These are phyloP conservation scores for Globisporangium spiculum DNA, from an alignment of 352 stramenopile species.

Conservation along the genomic window DNA sequence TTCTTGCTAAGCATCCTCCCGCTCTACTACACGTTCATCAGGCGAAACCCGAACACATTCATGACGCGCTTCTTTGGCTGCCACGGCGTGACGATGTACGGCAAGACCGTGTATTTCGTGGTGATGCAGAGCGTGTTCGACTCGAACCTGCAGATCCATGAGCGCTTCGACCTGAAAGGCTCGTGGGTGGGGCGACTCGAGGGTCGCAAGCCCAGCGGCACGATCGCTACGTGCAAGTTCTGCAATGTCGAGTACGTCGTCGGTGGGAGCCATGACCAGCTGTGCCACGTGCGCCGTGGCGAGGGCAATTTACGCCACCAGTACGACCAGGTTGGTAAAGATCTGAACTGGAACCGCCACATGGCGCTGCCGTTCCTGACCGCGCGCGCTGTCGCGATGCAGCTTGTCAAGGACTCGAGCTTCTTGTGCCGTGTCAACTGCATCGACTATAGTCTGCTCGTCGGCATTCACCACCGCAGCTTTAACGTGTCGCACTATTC, in stretches of 20 bases:
- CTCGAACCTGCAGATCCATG: slow-evolving; percentile 74
- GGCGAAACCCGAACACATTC: slow-evolving; percentile 67
- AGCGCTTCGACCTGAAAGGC: slow-evolving; percentile 82
- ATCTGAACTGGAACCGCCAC: slow-evolving; percentile 84
- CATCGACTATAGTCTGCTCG: slow-evolving; percentile 95
- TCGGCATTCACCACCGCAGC: slow-evolving; percentile 91
- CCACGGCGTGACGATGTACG: slow-evolving; percentile 82
- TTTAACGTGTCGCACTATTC: slow-evolving; percentile 78
- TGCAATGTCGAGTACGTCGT: slow-evolving; percentile 66
- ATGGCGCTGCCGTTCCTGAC: slow-evolving; percentile 62
- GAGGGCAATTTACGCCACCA: slow-evolving; percentile 71
- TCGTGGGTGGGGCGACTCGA: slow-evolving; percentile 82
- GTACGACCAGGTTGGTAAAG: slow-evolving; percentile 81
- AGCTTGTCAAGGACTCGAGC: slow-evolving; percentile 84
- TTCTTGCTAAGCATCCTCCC: slow-evolving; percentile 74
- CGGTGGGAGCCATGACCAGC: slow-evolving; percentile 64
- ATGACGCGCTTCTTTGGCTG: slow-evolving; percentile 81
- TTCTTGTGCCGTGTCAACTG: slow-evolving; percentile 92
- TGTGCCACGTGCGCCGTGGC: slow-evolving; percentile 54
- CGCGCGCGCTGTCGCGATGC: slow-evolving; percentile 52
- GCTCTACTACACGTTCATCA: slow-evolving; percentile 68
- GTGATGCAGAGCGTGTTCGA: slow-evolving; percentile 86
- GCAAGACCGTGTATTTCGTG: slow-evolving; percentile 83
- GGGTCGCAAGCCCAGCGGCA: slow-evolving; percentile 68
- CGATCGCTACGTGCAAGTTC: slow-evolving; percentile 68